Conservation (phyloP, 164 flowering plant species). For the Vitis amurensis region DNA sequence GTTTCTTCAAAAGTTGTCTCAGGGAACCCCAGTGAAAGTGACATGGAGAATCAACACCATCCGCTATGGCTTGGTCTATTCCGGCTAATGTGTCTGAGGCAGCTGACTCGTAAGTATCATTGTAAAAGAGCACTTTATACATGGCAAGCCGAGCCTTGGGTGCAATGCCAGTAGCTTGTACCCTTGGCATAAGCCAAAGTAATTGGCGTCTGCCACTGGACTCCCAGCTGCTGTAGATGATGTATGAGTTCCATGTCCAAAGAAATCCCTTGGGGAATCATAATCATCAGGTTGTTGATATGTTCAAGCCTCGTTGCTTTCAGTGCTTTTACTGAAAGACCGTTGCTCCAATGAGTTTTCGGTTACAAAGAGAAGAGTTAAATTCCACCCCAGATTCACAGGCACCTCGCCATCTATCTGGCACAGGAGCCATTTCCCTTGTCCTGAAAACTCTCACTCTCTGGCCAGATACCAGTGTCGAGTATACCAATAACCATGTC, state of each 20-base stretch:
- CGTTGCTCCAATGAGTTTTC: conserved; percentile 42
- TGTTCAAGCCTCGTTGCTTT: conserved; percentile 13
- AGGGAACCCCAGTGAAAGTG: conserved; percentile 34
- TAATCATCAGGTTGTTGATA: conserved; percentile 2
- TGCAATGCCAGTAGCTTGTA: too few relatives aligned
- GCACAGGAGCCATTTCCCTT: conserved; percentile 38
- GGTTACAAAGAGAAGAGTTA: conserved; percentile 37
- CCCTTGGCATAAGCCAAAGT: too few relatives aligned
- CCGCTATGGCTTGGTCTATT: conserved; percentile 51
- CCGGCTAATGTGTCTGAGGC: conserved; percentile 38
- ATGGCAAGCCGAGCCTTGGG: too few relatives aligned
- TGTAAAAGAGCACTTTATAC: too few relatives aligned
- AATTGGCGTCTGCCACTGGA: too few relatives aligned
- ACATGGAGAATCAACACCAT: conserved; percentile 45
- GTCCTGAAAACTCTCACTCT: conserved; percentile 38
- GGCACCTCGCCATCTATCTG: conserved; percentile 37
- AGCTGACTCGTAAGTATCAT: background rate
- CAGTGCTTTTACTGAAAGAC: conserved; percentile 37
- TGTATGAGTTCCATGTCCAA: too few relatives aligned
- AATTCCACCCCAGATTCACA: conserved; percentile 38
- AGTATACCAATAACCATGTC: conserved; percentile 39
- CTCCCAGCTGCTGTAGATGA: too few relatives aligned
- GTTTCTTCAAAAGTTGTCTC: conserved; percentile 18
- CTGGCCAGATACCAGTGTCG: conserved; percentile 49
- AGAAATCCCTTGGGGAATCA: too few relatives aligned